Evolutionary conservation across 345 rosid species (phyloP), one percentile per base, ranked within the genome.

Genomic region (Salix viminalis): DNA sequence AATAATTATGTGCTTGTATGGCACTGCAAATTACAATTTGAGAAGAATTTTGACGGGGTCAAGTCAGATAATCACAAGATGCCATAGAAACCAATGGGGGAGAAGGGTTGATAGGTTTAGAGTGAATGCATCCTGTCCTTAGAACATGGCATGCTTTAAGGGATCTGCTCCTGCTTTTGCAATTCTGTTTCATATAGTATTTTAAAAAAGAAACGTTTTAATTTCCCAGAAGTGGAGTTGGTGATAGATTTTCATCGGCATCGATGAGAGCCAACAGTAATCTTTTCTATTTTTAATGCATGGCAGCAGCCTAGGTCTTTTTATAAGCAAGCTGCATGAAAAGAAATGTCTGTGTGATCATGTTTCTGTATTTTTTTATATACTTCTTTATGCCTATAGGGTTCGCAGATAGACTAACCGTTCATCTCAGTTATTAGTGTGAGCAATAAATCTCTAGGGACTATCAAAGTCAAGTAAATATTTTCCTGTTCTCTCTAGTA

Each of bases 121-220:
- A 41, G 76, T 21, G 12, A 6, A 2, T 79, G 73, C 67, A 50
- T 56, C 80, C 84, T 76, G 61, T 62, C 77, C 83, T n/a, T 50
- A 75, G 70, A 81, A 81, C 82, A 72, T 67, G 83, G 80, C 84
- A 79, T 75, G 67, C 65, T 79, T 81, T 56, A 34, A 75, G 82
- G 83, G 78, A 74, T 67, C 66, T 83, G 84, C 75, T 79, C 48
- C 69, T 62, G 15, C 34, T 62, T 67, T 75, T 73, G 24, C 24
- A 66, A 58, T 58, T 37, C 14, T 37, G 67, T 52, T 75, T 75
- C 10, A 24, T 75, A 66, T 15, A 8, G 28, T n/a, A n/a, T 12
- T 56, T 23, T 12, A 13, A 13, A 7, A 23, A 16, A 60, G 10
- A 62, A 42, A 24, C 2, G 28, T n/a, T 41, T 42, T 41, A 19